Evolutionary conservation across 768 basidiomycete species (phyloP).

Genomic region (Termitomyces sp.): DNA sequence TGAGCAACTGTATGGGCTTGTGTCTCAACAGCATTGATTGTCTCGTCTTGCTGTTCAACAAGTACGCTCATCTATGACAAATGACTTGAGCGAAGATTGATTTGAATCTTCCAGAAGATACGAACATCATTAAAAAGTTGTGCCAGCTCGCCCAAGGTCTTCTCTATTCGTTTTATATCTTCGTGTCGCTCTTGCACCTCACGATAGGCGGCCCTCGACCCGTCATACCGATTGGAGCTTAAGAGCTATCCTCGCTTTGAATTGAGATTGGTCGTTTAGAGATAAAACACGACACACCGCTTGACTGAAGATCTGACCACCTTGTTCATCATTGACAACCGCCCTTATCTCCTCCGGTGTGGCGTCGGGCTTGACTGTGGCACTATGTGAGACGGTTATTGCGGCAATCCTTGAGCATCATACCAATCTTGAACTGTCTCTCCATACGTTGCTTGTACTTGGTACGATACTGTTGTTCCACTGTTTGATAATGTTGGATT

Average conservation of each 20-base stretch:
- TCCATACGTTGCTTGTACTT: constrained; percentile 81
- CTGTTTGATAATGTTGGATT: constrained; percentile 78
- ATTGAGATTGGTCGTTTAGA: not conserved
- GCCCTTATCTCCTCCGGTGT: constrained; percentile 82
- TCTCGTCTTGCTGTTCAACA: constrained; percentile 92
- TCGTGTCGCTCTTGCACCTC: constrained; percentile 98
- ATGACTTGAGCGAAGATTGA: not conserved
- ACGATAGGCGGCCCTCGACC: constrained; percentile 84
- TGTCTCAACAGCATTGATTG: constrained; percentile 76
- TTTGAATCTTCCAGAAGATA: not conserved
- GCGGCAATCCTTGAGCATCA: constrained; percentile 13
- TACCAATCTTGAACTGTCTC: constrained; percentile 84
- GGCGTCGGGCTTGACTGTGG: constrained; percentile 85
- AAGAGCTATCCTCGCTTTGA: constrained; percentile 52
- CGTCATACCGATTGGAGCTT: constrained; percentile 87
- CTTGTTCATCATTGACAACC: constrained; percentile 80
- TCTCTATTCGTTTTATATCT: constrained; percentile 94
- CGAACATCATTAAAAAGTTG: constrained; percentile 93
- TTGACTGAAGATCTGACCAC: constrained; percentile 86
- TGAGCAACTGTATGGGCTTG: constrained; percentile 71
- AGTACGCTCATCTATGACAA: constrained; percentile 82
- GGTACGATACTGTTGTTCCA: constrained; percentile 74
- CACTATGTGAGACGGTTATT: not conserved
- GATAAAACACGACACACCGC: constrained; percentile 42
- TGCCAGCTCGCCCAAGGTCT: constrained; percentile 87